phyloP scores from a whole-genome alignment of 176 grass and related monocot species.

The Bonia amplexicaulis region DNA sequence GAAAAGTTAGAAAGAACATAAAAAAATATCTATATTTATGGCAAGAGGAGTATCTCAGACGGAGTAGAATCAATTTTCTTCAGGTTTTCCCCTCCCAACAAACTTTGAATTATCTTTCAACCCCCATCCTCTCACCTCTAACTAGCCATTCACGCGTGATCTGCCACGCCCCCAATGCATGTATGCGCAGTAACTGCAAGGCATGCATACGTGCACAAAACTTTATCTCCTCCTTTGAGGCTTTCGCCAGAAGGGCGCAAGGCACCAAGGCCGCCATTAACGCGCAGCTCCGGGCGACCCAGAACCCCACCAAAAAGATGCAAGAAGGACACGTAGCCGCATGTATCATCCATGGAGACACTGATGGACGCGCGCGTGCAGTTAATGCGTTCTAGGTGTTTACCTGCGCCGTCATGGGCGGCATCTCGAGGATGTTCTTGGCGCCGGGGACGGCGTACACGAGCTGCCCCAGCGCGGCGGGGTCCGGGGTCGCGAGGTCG shows the following conservation, averaged over 20 bases:
- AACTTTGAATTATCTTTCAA: not conserved
- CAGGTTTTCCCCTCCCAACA: too few species aligned
- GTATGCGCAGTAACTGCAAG: not conserved
- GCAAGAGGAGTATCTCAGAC: too few species aligned
- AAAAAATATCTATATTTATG: too few species aligned
- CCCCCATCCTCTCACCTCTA: not conserved
- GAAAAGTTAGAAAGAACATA: too few species aligned
- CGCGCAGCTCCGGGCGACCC: not conserved
- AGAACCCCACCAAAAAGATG: not conserved
- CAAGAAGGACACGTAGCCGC: not conserved
- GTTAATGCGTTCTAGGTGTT: not conserved
- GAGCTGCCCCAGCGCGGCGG: constrained; percentile 67
- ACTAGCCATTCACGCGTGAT: not conserved
- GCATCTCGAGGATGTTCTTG: constrained; percentile 92
- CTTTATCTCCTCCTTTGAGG: not conserved
- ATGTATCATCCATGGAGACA: too few species aligned
- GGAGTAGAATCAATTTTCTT: too few species aligned
- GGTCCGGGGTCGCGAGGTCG: constrained; percentile 71
- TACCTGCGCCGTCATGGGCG: constrained; percentile 83
- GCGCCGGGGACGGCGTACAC: constrained; percentile 74
- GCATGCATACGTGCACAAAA: not conserved
- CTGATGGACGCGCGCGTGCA: too few species aligned
- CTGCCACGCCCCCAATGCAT: not conserved
- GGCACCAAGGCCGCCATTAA: not conserved
- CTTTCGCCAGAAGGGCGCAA: not conserved